Percentiles rank a stretch among this genome's conserved stretches.
Conservation (phyloP, 148 eudicot species). For the Fallopia convolvulus region DNA sequence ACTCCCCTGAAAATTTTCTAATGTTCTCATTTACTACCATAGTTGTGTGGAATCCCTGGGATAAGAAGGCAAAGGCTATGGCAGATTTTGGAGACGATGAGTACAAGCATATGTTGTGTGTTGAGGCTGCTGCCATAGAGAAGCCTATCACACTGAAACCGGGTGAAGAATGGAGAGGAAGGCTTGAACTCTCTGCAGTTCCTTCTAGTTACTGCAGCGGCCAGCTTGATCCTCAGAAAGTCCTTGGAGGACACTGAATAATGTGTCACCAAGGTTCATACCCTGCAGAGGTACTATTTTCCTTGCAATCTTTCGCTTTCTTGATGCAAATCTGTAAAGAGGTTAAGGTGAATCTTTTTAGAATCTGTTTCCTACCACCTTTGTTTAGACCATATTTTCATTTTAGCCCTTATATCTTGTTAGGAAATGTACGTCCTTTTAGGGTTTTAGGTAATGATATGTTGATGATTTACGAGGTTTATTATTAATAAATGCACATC, state of each 20-base stretch:
- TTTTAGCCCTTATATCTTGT: too few species aligned
- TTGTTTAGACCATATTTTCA: too few species aligned
- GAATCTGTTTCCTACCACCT: background rate
- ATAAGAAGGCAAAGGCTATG: conserved; percentile 83
- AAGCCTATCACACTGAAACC: conserved; percentile 81
- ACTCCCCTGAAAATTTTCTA: background rate
- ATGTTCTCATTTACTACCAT: conserved; percentile 12
- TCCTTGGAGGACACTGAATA: conserved; percentile 39
- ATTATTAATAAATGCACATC: too few species aligned
- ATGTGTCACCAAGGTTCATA: conserved; percentile 14
- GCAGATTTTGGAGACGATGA: conserved; percentile 88
- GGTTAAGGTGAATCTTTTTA: background rate
- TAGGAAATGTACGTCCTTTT: too few species aligned
- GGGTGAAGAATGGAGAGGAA: conserved; percentile 91
- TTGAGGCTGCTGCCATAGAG: conserved; percentile 87
- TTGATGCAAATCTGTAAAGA: background rate
- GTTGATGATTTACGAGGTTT: too few species aligned
- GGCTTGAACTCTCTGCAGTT: conserved; percentile 77
- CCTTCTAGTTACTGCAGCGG: conserved; percentile 88
- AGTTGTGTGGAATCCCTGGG: conserved; percentile 99
- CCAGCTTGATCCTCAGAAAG: conserved; percentile 75
- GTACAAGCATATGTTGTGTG: conserved; percentile 83
- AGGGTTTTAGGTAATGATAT: too few species aligned
- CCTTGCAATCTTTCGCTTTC: background rate
- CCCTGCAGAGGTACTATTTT: conserved; percentile 36